phyloP scores from a whole-genome alignment of 192 early-diverging fungal species.

The Umbelopsis isabellina region DNA sequence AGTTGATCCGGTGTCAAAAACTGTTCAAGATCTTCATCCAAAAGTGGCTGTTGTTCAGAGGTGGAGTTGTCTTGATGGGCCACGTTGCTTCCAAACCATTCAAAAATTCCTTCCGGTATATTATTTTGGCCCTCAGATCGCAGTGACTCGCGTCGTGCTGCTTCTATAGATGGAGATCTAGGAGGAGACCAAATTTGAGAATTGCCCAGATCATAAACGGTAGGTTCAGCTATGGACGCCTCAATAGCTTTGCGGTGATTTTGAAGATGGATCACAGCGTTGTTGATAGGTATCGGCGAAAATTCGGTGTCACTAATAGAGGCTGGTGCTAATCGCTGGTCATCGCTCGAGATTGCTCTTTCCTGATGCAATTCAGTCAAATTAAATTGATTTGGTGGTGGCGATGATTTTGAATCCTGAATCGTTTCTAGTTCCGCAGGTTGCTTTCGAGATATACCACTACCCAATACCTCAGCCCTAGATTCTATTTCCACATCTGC shows the following conservation, averaged over 20 bases:
- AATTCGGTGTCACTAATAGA: neutral
- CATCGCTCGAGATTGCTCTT: neutral
- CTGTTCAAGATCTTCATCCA: conserved; percentile 6
- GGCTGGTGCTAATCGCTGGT: neutral
- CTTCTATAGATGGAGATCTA: conserved; percentile 6
- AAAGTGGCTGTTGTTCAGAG: neutral
- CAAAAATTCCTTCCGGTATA: conserved; percentile 20
- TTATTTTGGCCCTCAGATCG: neutral
- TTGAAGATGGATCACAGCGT: neutral
- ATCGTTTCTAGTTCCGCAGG: too few species aligned
- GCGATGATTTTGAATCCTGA: too few species aligned
- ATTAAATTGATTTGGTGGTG: too few species aligned
- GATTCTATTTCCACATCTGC: neutral
- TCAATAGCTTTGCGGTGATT: conserved; percentile 2
- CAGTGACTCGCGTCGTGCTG: neutral
- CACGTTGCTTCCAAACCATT: conserved; percentile 6
- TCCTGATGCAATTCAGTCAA: too few species aligned
- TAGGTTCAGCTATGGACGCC: conserved; percentile 11
- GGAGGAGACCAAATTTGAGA: conserved; percentile 11
- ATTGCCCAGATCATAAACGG: neutral
- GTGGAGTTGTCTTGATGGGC: neutral
- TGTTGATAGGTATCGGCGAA: neutral
- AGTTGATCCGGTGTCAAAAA: conserved; percentile 19
- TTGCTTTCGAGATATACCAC: too few species aligned
- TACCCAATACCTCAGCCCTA: neutral